Conservation (phyloP, 2,329 filamentous ascomycete genomes). For the Penicillium sp. region DNA sequence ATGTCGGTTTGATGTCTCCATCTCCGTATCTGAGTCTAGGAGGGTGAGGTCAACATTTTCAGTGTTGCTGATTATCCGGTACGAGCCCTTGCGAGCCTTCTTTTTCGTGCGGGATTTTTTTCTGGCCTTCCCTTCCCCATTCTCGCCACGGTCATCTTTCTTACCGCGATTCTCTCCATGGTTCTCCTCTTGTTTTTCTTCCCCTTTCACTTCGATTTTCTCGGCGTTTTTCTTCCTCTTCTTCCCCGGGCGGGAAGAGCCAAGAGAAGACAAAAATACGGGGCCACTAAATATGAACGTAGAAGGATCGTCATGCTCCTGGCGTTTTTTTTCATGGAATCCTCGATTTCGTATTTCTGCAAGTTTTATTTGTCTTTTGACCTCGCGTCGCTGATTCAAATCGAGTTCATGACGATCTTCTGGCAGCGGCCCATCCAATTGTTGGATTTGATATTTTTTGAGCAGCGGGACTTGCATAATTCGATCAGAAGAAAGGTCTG, state of each 20-base stretch:
- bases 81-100: neutral
- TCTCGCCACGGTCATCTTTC: neutral
- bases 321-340: conserved; percentile 19
- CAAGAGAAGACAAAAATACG: neutral
- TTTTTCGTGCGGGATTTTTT: neutral
- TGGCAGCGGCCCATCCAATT: conserved; percentile 30
- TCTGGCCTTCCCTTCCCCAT: neutral
- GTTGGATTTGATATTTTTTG: conserved; percentile 27
- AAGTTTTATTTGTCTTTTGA: conserved; percentile 26
- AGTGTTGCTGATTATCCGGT: conserved; percentile 3
- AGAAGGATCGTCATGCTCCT: neutral
- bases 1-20: neutral
- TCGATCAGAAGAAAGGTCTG: conserved; percentile 19
- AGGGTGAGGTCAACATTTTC: conserved; percentile 5
- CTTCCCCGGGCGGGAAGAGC: neutral
- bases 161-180: neutral
- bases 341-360: conserved; percentile 30
- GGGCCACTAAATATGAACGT: neutral
- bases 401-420: conserved; percentile 24
- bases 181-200: neutral
- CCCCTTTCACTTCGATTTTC: neutral
- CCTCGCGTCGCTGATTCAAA: conserved; percentile 9
- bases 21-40: neutral
- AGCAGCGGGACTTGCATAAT: conserved; percentile 26
- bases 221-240: neutral